Evolutionary conservation across 140 eudicot species (phyloP), one percentile per base, ranked within the genome.

Genomic region (Stevia rebaudiana): DNA sequence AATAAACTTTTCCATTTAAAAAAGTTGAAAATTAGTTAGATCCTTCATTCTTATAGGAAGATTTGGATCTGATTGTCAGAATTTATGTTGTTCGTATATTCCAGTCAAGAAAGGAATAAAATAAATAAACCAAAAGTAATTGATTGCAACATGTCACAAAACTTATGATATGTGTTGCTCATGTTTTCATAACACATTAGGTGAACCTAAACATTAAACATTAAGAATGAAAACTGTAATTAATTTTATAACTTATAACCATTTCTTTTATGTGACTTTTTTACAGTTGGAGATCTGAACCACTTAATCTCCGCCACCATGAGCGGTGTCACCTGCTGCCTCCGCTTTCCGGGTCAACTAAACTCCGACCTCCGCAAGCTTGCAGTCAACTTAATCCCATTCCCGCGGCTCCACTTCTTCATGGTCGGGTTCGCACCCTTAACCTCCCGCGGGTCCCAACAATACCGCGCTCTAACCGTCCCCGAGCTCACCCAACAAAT

Each of bases 281-380:
- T 4, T 56, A 31, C 63, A 56, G 63, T 56, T 31, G 63, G 63
- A 30, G 63, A 56, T 33, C 15, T 56, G 43, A 56, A 56, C 43
- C 63, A 56, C 43, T 56, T 56, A 9, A 56, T 56, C 23, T 56
- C 63, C 4, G 63, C 63, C 25, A 56, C 63, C 3, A 56, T 56
- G 63, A 56, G 63, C 25, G 63, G 63, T 33, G 63, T 56, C 63
- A 56, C 63, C 24, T 56, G 63, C 63, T 56, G 63, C 25, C 63
- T 56, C 15, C 63, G 63, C 24, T 56, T 56, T 25, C 63, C 63
- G 3, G 63, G 63, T 33, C 63, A 56, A 31, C 63, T 56, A 56
- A 56, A 56, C 43, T 56, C 63, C 0, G 63, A 56, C 44, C 63
- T 56, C 15, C 63, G 63, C 43, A 56, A 56, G 63, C 63, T 56